Percentiles rank a stretch among this genome's conserved stretches.
These are phyloP conservation scores for Irpex lacteus DNA, from an alignment of 1,284 basidiomycete genomes.

Conservation along the genomic window DNA sequence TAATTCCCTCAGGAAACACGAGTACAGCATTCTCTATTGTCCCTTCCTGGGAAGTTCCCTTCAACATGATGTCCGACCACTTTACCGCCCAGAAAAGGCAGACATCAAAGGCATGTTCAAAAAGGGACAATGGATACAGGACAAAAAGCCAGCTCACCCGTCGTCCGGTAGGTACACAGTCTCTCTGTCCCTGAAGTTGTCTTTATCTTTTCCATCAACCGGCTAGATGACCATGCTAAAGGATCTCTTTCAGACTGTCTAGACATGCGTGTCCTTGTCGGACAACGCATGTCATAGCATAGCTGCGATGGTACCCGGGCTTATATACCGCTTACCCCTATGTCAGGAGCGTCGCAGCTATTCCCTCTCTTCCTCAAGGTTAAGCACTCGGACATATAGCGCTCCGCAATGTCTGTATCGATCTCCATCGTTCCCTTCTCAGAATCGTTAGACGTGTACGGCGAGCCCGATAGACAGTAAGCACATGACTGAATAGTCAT, in stretches of 20 bases:
- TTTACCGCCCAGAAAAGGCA: background rate
- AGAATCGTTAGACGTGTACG: conserved; percentile 60
- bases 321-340: background rate
- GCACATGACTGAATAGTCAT: conserved; percentile 24
- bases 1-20: background rate
- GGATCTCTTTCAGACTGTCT: background rate
- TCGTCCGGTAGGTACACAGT: background rate
- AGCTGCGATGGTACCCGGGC: background rate
- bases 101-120: background rate
- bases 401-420: conserved; percentile 55
- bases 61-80: background rate
- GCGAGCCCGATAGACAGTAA: conserved; percentile 63
- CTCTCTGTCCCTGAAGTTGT: background rate
- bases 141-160: background rate
- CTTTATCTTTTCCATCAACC: background rate
- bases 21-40: conserved; percentile 2
- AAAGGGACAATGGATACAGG: conserved; percentile 1
- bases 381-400: background rate
- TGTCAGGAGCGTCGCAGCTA: background rate
- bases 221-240: background rate
- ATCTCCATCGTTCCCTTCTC: conserved; percentile 58
- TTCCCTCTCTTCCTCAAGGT: background rate
- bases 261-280: background rate
- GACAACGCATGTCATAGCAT: background rate
- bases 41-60: background rate